Evolutionary conservation across 495 filamentous ascomycete genomes (phyloP), one percentile per base, ranked within the genome.

Genomic region (Pseudoneurospora amorphoporcata): DNA sequence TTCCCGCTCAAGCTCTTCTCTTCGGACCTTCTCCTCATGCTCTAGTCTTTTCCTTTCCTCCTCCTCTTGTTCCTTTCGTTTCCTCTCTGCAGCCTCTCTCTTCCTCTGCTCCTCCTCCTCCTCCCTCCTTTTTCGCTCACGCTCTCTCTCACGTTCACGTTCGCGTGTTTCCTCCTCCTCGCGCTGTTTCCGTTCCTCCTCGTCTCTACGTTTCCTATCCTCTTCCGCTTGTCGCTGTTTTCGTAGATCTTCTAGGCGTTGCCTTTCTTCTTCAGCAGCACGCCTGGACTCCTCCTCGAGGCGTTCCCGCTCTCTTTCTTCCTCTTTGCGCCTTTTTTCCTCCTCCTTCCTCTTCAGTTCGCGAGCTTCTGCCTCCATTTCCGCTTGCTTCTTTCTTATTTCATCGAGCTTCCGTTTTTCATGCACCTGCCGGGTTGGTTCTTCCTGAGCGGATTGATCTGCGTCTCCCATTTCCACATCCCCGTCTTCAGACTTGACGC

Each of bases 341-440:
- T 81, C 80, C 70, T 81, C 78, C 75, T 81, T 78, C 17, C 72
- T 70, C 39, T 73, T 77, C 5, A 43, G 35, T 29, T 82, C 82
- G 19, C 83, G 83, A 14, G 76, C 75, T 23, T 76, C 75, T 68
- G 72, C 70, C 68, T 78, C 77, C 10, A 69, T 74, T 39, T 74
- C 80, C 72, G 72, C 83, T 78, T 65, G 79, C 73, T 76, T 83
- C 78, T 73, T 85, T 69, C 84, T 84, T 65, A 84, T 84, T 70
- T 87, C 84, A 8, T 84, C 85, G 53, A 88, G 86, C 38, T 78
- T 81, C 69, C 84, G 80, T 70, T 81, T 83, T 23, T 84, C 84
- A 12, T 71, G 53, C 45, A 84, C 79, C 19, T 80, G 79, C 68
- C 85, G 85, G 14, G 79, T 75, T 17, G 77, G 76, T 19, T 73